Percentiles rank a stretch among this genome's conserved stretches.
Conservation (phyloP, 768 basidiomycete genomes). For the Mycena venus region DNA sequence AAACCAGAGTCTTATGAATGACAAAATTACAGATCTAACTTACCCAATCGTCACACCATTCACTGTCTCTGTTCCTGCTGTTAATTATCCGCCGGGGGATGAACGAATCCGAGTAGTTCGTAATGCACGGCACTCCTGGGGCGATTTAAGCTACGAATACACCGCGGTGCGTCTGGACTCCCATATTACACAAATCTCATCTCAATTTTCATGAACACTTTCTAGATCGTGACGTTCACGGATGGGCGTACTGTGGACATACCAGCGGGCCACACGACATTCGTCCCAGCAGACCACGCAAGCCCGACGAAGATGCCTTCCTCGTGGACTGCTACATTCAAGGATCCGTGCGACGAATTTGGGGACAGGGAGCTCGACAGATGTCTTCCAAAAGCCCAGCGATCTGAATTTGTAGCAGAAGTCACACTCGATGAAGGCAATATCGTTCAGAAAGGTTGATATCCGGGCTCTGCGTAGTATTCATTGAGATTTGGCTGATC, state of each 20-base stretch:
- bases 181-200: not conserved
- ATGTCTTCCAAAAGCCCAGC: constrained; percentile 12
- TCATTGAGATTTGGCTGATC: not conserved
- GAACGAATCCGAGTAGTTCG: not conserved
- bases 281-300: not conserved
- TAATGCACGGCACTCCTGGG: not conserved
- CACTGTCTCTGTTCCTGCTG: not conserved
- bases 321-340: not conserved
- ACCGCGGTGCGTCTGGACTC: not conserved
- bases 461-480: not conserved
- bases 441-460: not conserved
- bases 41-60: constrained; percentile 3
- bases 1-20: not conserved
- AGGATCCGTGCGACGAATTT: not conserved
- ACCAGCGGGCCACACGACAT: constrained; percentile 20
- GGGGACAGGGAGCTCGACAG: not conserved
- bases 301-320: not conserved
- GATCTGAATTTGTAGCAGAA: constrained; percentile 8
- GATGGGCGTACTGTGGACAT: constrained; percentile 10
- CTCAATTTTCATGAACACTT: not conserved
- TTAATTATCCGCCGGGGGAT: constrained; percentile 2
- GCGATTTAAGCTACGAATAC: not conserved
- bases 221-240: constrained; percentile 5
- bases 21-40: not conserved
- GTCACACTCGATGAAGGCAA: constrained; percentile 14